A percentile compares a stretch with the other conserved stretches of the same genome.
phyloP scores from a whole-genome alignment of 2,329 filamentous ascomycete genomes.

The Fusarium lateritium region DNA sequence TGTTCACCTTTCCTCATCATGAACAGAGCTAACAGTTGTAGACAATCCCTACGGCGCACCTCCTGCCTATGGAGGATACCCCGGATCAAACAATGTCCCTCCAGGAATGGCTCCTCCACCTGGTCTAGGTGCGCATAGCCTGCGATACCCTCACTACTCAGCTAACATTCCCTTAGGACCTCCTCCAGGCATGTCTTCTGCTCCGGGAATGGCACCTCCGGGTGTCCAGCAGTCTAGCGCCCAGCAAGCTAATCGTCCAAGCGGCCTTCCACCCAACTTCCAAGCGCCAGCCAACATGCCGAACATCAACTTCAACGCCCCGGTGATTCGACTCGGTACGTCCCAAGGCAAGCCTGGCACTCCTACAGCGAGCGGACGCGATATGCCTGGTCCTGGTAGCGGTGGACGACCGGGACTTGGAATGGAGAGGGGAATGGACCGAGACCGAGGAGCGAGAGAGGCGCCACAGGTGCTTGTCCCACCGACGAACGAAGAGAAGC shows the following conservation, averaged over 20 bases:
- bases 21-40: slow-evolving; percentile 34
- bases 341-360: slow-evolving; percentile 74
- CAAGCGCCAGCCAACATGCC: slow-evolving; percentile 92
- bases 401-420: slow-evolving; percentile 67
- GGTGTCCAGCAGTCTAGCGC: slow-evolving; percentile 82
- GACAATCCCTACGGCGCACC: slow-evolving; percentile 78
- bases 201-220: slow-evolving; percentile 84
- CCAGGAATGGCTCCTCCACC: slow-evolving; percentile 84
- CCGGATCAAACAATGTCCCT: slow-evolving; percentile 67
- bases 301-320: slow-evolving; percentile 98
- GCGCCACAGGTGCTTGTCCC: slow-evolving; percentile 81
- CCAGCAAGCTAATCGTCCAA: slow-evolving; percentile 84
- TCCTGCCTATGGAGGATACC: slow-evolving; percentile 80
- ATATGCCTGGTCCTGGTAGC: slow-evolving; percentile 51
- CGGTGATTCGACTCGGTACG: slow-evolving; percentile 93
- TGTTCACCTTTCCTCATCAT: slow-evolving; percentile 28
- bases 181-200: slow-evolving; percentile 84
- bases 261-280: slow-evolving; percentile 85
- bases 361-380: slow-evolving; percentile 59
- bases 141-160: background rate
- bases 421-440: slow-evolving; percentile 76
- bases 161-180: slow-evolving; percentile 65
- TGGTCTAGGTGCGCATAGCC: slow-evolving; percentile 78
- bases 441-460: slow-evolving; percentile 77
- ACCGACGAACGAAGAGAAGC: slow-evolving; percentile 89